Evolutionary conservation across 2,329 filamentous ascomycete species (phyloP).

Genomic region (Coniochaeta sp.): DNA sequence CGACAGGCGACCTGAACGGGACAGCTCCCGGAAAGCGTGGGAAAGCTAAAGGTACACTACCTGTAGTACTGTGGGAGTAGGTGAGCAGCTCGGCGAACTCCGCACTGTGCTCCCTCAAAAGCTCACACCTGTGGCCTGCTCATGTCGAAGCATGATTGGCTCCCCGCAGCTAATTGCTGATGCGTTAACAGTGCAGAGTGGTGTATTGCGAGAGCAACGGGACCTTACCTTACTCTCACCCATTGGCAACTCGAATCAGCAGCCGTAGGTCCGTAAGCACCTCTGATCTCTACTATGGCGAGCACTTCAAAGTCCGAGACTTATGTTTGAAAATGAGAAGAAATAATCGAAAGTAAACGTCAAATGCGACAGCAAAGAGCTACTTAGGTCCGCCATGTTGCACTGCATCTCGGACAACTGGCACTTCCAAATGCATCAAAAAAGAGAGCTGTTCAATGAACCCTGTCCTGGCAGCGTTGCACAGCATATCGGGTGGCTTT

Average conservation of each 20-base stretch:
- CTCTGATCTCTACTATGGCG: too few species aligned
- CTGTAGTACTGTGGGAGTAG: too few species aligned
- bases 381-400: background rate
- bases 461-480: background rate
- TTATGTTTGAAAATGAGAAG: too few species aligned
- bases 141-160: background rate
- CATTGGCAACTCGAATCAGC: too few species aligned
- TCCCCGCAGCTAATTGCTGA: background rate
- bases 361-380: too few species aligned
- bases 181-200: background rate
- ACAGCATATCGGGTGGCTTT: background rate
- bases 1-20: background rate
- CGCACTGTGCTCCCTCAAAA: background rate
- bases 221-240: too few species aligned
- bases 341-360: too few species aligned
- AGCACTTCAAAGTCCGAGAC: background rate
- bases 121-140: background rate
- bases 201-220: too few species aligned
- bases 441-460: background rate
- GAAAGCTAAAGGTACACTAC: too few species aligned
- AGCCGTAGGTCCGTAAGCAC: too few species aligned
- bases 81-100: background rate
- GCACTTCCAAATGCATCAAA: background rate
- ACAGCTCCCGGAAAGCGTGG: background rate
- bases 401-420: background rate